Conservation (phyloP, 768 basidiomycete genomes). For the Leccinum imitatum region DNA sequence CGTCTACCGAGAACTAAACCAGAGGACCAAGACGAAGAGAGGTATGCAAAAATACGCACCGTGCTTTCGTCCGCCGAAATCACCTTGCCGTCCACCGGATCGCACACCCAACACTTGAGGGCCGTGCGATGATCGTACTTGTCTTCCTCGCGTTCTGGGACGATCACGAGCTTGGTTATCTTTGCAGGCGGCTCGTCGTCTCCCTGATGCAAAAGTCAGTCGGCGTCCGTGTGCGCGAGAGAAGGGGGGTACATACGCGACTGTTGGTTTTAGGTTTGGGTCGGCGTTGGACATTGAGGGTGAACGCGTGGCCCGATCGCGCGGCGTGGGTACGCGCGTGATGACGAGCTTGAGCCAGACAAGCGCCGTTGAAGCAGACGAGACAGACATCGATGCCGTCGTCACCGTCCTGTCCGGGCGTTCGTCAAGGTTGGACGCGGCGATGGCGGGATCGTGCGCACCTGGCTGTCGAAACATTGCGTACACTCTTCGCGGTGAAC, state of each 20-base stretch:
- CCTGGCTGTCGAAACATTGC: conserved; percentile 95
- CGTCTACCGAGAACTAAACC: conserved; percentile 36
- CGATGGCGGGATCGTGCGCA: conserved; percentile 27
- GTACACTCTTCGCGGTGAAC: conserved; percentile 95
- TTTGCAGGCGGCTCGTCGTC: conserved; percentile 85
- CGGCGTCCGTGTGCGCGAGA: not conserved
- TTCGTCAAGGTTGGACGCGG: not conserved
- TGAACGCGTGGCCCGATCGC: conserved; percentile 72
- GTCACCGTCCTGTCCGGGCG: conserved; percentile 55
- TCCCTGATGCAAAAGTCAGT: conserved; percentile 40
- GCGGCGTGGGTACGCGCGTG: conserved; percentile 74
- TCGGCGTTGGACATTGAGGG: conserved; percentile 77
- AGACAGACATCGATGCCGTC: conserved; percentile 88
- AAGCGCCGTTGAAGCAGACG: conserved; percentile 92
- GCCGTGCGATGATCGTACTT: conserved; percentile 68
- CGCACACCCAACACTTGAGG: conserved; percentile 79
- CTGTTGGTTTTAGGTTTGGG: conserved; percentile 55
- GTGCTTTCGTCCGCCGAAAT: conserved; percentile 39
- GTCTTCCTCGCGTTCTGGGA: conserved; percentile 85
- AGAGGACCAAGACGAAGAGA: not conserved
- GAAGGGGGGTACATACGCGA: conserved; percentile 52
- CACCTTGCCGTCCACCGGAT: conserved; percentile 46
- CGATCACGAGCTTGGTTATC: conserved; percentile 86
- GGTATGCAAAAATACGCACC: conserved; percentile 21
- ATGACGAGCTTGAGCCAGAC: conserved; percentile 56